Evolutionary conservation across 495 filamentous ascomycete genomes (phyloP), one percentile per base, ranked within the genome.

Genomic region (Chaetomium tenue): DNA sequence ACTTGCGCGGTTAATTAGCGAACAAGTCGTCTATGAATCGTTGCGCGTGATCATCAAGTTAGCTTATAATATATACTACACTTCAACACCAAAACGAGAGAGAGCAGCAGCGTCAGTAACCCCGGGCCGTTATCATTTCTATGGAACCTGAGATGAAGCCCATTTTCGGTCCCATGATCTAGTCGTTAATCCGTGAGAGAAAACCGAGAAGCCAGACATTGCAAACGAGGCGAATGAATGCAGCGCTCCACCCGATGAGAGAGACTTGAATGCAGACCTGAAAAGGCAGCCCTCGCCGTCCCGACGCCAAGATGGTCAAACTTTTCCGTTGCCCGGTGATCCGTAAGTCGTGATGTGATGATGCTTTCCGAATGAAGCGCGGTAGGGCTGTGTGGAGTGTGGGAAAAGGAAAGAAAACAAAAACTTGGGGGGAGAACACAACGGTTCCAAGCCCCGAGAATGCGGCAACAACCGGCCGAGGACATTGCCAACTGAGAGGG

Each of bases 301-400:
- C 68, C 55, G 66, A 74, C 70, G 72, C 72, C 68, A 67, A 65
- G 58, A 70, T 71, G 71, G 68, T 68, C 44, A 66, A 72, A 66
- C 63, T 74, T 74, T 74, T 68, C 68, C 71, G 64, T 72, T 71
- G 67, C 71, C 70, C 66, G 58, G 63, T 72, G 64, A 68, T 65
- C 64, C 44, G 55, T 72, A 58, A 37, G 58, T 67, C 68, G 40
- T 72, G 60, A 72, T 44, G 28, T 30, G 28, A 40, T 69, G 66
- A 40, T 69, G 66, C 61, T 53, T 61, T 48, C 60, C 28, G 39
- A 61, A 63, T 64, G 55, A 40, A n/a, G 62, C 39, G 58, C 66
- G 57, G 60, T 61, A 37, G 25, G 58, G 51, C 62, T 63, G 37
- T 28, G 46, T 7, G 61, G 61, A 53, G 62, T 50, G 63, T 60